phyloP scores from a whole-genome alignment of 768 basidiomycete species.

The Rhizopogon salebrosus region DNA sequence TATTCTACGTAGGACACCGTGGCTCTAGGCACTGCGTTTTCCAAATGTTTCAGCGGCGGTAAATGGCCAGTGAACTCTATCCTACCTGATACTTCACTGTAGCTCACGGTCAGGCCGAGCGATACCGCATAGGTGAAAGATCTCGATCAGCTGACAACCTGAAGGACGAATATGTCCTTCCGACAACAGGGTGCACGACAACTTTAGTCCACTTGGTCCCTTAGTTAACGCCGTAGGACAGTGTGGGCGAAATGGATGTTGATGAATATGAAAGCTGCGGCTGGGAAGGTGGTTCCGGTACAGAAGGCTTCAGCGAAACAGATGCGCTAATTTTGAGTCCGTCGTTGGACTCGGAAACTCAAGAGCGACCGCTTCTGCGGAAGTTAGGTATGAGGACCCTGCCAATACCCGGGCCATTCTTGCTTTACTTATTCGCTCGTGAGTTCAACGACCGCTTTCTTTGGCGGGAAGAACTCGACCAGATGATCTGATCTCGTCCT shows the following conservation, averaged over 20 bases:
- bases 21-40: too few relatives aligned
- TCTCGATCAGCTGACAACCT: too few relatives aligned
- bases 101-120: too few relatives aligned
- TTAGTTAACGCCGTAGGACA: too few relatives aligned
- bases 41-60: too few relatives aligned
- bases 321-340: conserved; percentile 10
- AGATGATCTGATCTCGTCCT: background rate
- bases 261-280: conserved; percentile 7
- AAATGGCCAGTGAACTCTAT: too few relatives aligned
- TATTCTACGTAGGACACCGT: too few relatives aligned
- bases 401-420: conserved; percentile 63
- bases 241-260: background rate
- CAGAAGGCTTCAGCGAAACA: conserved; percentile 1
- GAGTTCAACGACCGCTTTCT: conserved; percentile 22
- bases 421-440: conserved; percentile 79
- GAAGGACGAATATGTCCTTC: too few relatives aligned
- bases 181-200: too few relatives aligned
- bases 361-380: conserved; percentile 49
- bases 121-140: too few relatives aligned
- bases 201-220: too few relatives aligned
- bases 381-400: conserved; percentile 66
- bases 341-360: conserved; percentile 22
- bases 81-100: too few relatives aligned
- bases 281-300: conserved; percentile 24
- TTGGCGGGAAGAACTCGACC: background rate